Conservation (phyloP, 2,329 filamentous ascomycete genomes). For the Colletotrichum navitas region DNA sequence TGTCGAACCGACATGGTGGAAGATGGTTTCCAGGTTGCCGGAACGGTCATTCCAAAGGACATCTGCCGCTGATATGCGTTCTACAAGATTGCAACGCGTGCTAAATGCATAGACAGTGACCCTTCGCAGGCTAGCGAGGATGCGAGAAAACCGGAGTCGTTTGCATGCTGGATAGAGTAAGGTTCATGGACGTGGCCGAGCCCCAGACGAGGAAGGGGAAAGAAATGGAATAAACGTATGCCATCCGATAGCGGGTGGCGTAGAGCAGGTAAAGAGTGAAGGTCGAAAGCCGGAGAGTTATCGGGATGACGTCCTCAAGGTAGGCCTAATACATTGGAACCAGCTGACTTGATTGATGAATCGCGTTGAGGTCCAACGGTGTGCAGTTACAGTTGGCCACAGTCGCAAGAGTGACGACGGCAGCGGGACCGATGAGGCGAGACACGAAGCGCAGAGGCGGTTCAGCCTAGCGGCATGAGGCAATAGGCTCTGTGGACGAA, state of each 20-base stretch:
- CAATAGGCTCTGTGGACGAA: conserved; percentile 1
- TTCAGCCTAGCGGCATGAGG: conserved; percentile 12
- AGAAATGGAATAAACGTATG: not conserved
- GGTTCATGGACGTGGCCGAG: conserved; percentile 24
- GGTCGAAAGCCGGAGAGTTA: not conserved
- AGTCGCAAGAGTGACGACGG: conserved; percentile 15
- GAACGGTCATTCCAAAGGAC: conserved; percentile 44
- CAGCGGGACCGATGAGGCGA: conserved; percentile 25
- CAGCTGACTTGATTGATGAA: conserved; percentile 19
- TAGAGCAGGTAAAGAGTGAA: not conserved
- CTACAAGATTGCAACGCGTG: conserved; percentile 13
- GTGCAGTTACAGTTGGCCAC: conserved; percentile 7
- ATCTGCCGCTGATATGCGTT: conserved; percentile 4
- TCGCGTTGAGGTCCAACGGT: conserved; percentile 24
- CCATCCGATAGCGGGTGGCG: not conserved
- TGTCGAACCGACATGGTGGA: conserved; percentile 52
- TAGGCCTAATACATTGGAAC: conserved; percentile 38
- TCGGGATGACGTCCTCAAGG: conserved; percentile 18
- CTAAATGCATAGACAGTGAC: conserved; percentile 28
- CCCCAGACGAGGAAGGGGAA: conserved; percentile 2
- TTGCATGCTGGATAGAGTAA: conserved; percentile 41
- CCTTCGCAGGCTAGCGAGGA: conserved; percentile 38
- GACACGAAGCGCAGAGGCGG: conserved; percentile 10
- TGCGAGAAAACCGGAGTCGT: conserved; percentile 14
- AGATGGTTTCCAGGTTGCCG: conserved; percentile 45